phyloP scores from a whole-genome alignment of 2,329 filamentous ascomycete genomes.

The Fusarium sulawesiense region DNA sequence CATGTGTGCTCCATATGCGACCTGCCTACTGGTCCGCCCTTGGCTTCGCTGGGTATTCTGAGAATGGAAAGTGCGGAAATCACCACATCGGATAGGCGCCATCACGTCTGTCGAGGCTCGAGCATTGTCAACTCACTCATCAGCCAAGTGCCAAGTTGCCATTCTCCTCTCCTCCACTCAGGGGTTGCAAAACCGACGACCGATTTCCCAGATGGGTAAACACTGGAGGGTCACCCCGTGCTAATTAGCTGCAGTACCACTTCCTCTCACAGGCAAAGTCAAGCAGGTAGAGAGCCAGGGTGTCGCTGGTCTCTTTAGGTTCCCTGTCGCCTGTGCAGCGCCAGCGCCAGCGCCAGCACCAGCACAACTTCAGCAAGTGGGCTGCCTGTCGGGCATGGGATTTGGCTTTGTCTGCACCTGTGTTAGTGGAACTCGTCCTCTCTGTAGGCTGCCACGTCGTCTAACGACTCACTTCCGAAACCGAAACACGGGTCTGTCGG shows the following conservation, averaged over 20 bases:
- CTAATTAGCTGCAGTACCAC: conserved; percentile 4
- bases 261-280: neutral
- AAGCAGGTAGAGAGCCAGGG: conserved; percentile 1
- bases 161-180: conserved; percentile 29
- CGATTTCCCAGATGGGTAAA: conserved; percentile 27
- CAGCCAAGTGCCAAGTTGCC: conserved; percentile 26
- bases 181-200: conserved; percentile 18
- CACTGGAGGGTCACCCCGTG: conserved; percentile 5
- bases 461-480: conserved; percentile 31
- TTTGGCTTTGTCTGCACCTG: conserved; percentile 9
- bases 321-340: conserved; percentile 10
- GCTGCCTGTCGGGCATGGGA: conserved; percentile 12
- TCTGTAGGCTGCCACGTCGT: conserved; percentile 39
- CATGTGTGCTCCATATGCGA: neutral
- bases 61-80: conserved; percentile 11
- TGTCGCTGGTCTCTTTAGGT: neutral
- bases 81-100: conserved; percentile 16
- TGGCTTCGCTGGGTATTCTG: conserved; percentile 12
- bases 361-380: conserved; percentile 19
- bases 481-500: conserved; percentile 24
- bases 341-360: conserved; percentile 9
- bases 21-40: neutral
- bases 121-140: conserved; percentile 16
- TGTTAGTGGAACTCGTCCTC: conserved; percentile 29
- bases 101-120: neutral